phyloP scores from a whole-genome alignment of 106 monocot species.

The Posidonia australis region DNA sequence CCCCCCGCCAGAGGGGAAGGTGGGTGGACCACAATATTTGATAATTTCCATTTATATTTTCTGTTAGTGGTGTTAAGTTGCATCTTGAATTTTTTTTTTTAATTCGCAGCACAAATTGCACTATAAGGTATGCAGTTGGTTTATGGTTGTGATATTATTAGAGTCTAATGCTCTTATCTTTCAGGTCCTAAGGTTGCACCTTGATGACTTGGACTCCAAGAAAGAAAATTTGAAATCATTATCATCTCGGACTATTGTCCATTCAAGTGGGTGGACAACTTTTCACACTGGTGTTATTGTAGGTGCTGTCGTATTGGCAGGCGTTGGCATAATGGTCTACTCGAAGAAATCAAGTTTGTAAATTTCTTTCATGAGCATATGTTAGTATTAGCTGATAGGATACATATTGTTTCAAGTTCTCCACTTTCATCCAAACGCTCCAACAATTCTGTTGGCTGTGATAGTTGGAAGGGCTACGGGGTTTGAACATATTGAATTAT shows the following conservation, averaged over 20 bases:
- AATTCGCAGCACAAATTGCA: too few species aligned
- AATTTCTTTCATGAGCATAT: neutral
- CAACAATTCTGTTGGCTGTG: too few species aligned
- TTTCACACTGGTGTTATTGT: constrained; percentile 25
- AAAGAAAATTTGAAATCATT: constrained; percentile 1
- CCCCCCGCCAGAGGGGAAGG: too few species aligned
- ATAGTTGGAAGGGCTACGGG: too few species aligned
- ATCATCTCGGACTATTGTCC: constrained; percentile 11
- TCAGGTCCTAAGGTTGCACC: constrained; percentile 61
- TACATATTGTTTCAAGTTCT: too few species aligned
- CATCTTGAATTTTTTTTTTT: too few species aligned
- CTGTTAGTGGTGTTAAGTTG: too few species aligned
- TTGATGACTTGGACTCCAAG: constrained; percentile 20
- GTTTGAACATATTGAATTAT: too few species aligned
- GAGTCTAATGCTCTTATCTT: neutral
- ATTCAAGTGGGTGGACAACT: constrained; percentile 13
- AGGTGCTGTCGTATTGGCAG: constrained; percentile 35
- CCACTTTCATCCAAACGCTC: too few species aligned
- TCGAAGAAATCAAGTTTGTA: constrained; percentile 22
- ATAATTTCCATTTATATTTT: too few species aligned
- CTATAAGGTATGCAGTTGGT: neutral
- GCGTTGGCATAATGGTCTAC: constrained; percentile 35
- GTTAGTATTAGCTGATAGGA: neutral
- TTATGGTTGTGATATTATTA: neutral
- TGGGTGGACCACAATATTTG: too few species aligned